Evolutionary conservation across 2,329 filamentous ascomycete genomes (phyloP), one percentile per base, ranked within the genome.

Genomic region (Diplocarpon mali): DNA sequence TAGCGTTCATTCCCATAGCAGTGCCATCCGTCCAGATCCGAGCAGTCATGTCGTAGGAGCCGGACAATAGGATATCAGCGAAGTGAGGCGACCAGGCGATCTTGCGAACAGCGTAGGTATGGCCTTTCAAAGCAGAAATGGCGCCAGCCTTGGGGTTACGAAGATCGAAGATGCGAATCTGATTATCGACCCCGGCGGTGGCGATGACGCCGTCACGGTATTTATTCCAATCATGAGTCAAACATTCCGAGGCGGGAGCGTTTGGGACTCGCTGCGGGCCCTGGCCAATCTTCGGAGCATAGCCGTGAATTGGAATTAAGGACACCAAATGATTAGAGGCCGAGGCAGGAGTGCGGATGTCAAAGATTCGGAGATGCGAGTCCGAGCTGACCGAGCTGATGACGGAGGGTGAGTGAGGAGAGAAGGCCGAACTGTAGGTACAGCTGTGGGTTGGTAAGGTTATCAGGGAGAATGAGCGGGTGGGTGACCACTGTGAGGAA

Each of bases 221-320:
- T 66, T 98, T 98, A 69, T 98, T 98, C 92, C 92, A 98, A 65
- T 98, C 92, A 65, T 96, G 92, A 0, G 89, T 95, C 28, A 98
- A 74, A 31, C 86, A 78, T 69, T 98, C 92, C 9, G 66, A 61
- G 24, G 65, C 67, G 40, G 59, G 63, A 47, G 53, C 60, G 24
- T 52, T 55, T 42, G 60, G 13, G 60, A 56, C 24, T 54, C 51
- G 51, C 57, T 54, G 2, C 12, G n/a, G 10, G 54, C 47, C 28
- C 3, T 47, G 17, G 8, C 63, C 60, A 6, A 66, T 39, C 15
- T 38, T 38, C 2, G 52, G 55, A 68, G 66, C 10, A 69, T 65
- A 13, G 75, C 72, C 76, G 64, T 95, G 88, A 37, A 94, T 89
- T 1, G 89, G 85, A 43, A 96, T 83, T 53, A 83, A 79, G 42